A percentile compares a stretch with the other conserved stretches of the same genome.
Evolutionary conservation across 352 stramenopile species (phyloP).

Genomic region (Plasmopara viticola): DNA sequence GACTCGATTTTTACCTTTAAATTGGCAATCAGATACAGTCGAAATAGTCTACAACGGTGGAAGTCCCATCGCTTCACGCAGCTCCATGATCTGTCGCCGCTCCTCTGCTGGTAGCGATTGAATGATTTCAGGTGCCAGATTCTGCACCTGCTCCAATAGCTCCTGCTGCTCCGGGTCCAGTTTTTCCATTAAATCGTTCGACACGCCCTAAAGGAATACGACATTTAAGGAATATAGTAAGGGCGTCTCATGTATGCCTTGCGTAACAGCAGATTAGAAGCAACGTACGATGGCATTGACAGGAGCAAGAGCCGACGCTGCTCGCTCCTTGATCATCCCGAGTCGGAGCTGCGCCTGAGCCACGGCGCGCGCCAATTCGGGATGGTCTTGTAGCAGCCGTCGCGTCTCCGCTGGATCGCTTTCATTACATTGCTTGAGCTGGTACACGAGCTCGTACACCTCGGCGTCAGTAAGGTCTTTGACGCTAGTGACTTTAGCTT

Average conservation of each 20-base stretch:
- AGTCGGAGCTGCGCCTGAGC: constrained; percentile 70
- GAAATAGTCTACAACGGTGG: constrained; percentile 38
- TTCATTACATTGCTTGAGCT: constrained; percentile 78
- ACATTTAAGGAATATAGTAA: not conserved
- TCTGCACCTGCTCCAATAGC: constrained; percentile 73
- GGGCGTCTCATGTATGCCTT: not conserved
- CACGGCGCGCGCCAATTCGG: constrained; percentile 64
- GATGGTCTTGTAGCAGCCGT: constrained; percentile 63
- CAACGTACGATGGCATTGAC: constrained; percentile 42
- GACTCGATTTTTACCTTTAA: not conserved
- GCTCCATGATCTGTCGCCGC: constrained; percentile 77
- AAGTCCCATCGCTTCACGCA: constrained; percentile 71
- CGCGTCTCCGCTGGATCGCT: constrained; percentile 63
- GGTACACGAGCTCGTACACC: constrained; percentile 73
- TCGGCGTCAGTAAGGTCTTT: constrained; percentile 44
- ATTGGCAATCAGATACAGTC: constrained; percentile 15
- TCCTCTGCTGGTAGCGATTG: constrained; percentile 65
- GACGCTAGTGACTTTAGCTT: constrained; percentile 33
- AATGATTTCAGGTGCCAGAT: constrained; percentile 75
- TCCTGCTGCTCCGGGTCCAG: constrained; percentile 74
- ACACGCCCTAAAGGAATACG: constrained; percentile 34
- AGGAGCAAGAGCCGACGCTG: constrained; percentile 24
- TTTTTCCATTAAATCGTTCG: constrained; percentile 57
- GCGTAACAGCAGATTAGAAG: too few relatives aligned
- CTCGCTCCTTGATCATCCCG: constrained; percentile 55